Conservation (phyloP, 2,329 filamentous ascomycete species). For the Sporothrix curviconia region DNA sequence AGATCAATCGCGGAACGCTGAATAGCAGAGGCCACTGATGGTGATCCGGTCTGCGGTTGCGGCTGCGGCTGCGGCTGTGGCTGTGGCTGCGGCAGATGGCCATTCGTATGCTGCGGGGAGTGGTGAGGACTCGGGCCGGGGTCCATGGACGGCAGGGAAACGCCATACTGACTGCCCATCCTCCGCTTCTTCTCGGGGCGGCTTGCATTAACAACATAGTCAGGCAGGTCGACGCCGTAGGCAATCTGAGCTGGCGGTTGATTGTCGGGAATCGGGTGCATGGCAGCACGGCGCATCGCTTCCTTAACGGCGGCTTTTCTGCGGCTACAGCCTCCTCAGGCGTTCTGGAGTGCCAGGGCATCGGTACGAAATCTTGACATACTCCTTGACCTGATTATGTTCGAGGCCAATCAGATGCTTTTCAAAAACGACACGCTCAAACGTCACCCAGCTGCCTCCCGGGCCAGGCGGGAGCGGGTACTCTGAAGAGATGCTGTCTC, state of each 20-base stretch:
- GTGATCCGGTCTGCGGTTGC: conserved; percentile 10
- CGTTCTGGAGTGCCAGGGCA: conserved; percentile 25
- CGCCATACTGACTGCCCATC: conserved; percentile 22
- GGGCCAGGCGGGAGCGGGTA: conserved; percentile 50
- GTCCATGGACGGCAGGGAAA: conserved; percentile 4
- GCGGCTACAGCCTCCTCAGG: conserved; percentile 33
- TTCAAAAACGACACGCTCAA: conserved; percentile 54
- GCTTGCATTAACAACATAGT: conserved; percentile 30
- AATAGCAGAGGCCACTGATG: conserved; percentile 17
- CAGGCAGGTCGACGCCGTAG: conserved; percentile 44
- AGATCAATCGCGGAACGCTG: conserved; percentile 30
- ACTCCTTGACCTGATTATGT: conserved; percentile 55
- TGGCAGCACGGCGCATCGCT: conserved; percentile 38
- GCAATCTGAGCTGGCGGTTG: conserved; percentile 40
- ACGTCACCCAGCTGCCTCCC: conserved; percentile 59
- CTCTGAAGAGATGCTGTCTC: conserved; percentile 39
- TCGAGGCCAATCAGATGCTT: conserved; percentile 49
- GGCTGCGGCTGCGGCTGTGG: too few species aligned
- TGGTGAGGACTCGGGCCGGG: background rate
- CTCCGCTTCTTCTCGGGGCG: conserved; percentile 41
- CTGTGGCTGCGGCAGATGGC: background rate
- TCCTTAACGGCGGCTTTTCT: conserved; percentile 41
- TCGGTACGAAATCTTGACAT: conserved; percentile 49
- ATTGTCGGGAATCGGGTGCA: conserved; percentile 39
- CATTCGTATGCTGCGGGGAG: background rate